Evolutionary conservation across 2,329 filamentous ascomycete species (phyloP), one percentile per base, ranked within the genome.

Genomic region (Colletotrichum tamarilloi): DNA sequence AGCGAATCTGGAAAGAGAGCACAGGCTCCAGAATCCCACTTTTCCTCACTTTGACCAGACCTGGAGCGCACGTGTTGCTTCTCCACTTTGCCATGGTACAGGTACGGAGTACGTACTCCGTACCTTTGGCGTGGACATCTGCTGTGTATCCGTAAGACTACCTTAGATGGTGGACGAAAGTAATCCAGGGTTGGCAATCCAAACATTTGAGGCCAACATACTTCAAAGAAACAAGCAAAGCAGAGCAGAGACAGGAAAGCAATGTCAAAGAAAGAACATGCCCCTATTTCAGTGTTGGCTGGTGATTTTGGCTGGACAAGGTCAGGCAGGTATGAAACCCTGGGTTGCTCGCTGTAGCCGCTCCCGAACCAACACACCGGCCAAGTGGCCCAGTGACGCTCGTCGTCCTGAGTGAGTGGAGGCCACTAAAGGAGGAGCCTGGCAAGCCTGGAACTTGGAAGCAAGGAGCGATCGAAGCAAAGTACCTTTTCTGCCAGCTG

Each of bases 331-430:
- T 12, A 62, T 28, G 12, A 35, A 52, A 22, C 24, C 22, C 30
- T 64, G 62, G 53, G 22, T 26, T 56, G 49, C 32, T 35, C 24
- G 49, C 60, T 52, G 38, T 52, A 22, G 42, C 30, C 30, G 26
- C 49, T 16, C n/a, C 49, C 22, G 30, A 65, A 65, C 49, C 62
- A 64, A 64, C 60, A 63, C 26, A 62, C 26, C 59, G 49, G 16
- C 11, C 26, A 49, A 62, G 59, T 49, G 53, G 32, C 62, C 62
- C 32, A 24, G 62, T 65, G 62, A 65, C 62, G 62, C 62, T 57
- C 32, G 52, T n/a, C 35, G 30, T 42, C 62, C 24, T 57, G 32
- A 46, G 49, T 42, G 32, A 65, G 62, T 65, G 62, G 62, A 65
- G 62, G 32, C 62, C 49, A 30, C 62, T 55, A 55, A 19, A 26